These are phyloP conservation scores for Colletotrichum sojae DNA, from an alignment of 2,329 filamentous ascomycete genomes.

Conservation along the genomic window DNA sequence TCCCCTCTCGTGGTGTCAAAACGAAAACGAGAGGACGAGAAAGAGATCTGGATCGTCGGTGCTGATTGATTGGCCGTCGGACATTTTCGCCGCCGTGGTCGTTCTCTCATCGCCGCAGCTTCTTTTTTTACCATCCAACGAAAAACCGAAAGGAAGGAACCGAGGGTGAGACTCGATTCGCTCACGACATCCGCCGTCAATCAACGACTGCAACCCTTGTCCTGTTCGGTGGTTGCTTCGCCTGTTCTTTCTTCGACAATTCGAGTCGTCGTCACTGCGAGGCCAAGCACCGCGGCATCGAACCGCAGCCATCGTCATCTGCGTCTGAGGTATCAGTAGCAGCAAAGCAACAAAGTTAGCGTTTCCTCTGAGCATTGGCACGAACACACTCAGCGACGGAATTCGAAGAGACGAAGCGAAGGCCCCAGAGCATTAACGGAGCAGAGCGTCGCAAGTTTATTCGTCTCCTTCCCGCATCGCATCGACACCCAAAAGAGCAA, in stretches of 20 bases:
- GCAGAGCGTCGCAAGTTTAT: conserved; percentile 22
- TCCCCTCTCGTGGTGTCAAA: neutral
- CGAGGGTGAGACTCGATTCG: conserved; percentile 24
- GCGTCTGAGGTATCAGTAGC: conserved; percentile 4
- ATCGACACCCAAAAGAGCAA: neutral
- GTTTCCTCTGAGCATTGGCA: neutral
- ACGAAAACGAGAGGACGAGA: conserved; percentile 5
- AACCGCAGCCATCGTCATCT: conserved; percentile 10
- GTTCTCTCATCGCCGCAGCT: neutral
- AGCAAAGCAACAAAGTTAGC: neutral
- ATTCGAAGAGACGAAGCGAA: neutral
- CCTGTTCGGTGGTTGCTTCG: neutral
- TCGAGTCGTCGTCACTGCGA: neutral
- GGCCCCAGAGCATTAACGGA: conserved; percentile 18
- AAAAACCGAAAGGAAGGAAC: conserved; percentile 2
- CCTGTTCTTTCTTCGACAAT: too few species aligned
- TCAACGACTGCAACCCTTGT: neutral
- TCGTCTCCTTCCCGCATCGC: conserved; percentile 26
- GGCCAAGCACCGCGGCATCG: neutral
- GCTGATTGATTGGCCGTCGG: conserved; percentile 15
- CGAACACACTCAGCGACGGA: conserved; percentile 23
- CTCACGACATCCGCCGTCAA: conserved; percentile 19
- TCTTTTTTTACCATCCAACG: conserved; percentile 34
- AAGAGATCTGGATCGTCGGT: neutral
- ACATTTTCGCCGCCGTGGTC: neutral